Percentiles rank a stretch among this genome's conserved stretches.
Evolutionary conservation across 306 rosid species (phyloP).

Genomic region (Lathyrus aphaca): DNA sequence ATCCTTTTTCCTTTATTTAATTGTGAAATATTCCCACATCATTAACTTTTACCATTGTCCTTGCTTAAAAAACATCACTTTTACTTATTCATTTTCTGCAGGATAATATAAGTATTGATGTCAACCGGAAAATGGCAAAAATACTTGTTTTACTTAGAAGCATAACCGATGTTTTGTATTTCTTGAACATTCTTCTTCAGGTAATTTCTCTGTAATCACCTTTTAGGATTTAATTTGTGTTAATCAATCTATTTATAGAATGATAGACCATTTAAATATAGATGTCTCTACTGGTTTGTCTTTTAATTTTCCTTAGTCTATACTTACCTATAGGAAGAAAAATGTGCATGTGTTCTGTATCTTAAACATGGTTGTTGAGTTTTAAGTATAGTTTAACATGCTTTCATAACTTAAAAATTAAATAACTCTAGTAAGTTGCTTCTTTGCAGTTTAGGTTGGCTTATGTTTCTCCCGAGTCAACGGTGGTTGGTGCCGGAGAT

Average conservation of each 20-base stretch:
- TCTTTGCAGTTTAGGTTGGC: constrained; percentile 85
- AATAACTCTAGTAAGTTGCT: constrained; percentile 33
- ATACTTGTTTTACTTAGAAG: too few relatives aligned
- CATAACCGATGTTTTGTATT: too few relatives aligned
- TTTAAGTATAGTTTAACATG: background rate
- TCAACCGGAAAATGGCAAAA: too few relatives aligned
- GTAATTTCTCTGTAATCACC: too few relatives aligned
- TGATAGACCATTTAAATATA: background rate
- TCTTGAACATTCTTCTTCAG: too few relatives aligned
- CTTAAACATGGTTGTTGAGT: background rate
- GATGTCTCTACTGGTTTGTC: background rate
- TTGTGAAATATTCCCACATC: background rate
- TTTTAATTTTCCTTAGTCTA: background rate
- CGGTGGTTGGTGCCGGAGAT: constrained; percentile 50
- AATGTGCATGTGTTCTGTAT: too few relatives aligned
- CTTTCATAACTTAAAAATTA: constrained; percentile 23
- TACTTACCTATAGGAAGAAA: background rate
- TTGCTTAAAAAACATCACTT: too few relatives aligned
- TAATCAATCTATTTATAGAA: too few relatives aligned
- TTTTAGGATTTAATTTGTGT: too few relatives aligned
- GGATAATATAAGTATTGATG: too few relatives aligned
- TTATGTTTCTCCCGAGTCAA: constrained; percentile 61
- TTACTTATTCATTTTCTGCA: too few relatives aligned
- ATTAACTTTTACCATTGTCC: too few relatives aligned
- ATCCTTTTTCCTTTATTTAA: background rate